phyloP scores from a whole-genome alignment of 768 basidiomycete genomes.

The Paxillus involutus region DNA sequence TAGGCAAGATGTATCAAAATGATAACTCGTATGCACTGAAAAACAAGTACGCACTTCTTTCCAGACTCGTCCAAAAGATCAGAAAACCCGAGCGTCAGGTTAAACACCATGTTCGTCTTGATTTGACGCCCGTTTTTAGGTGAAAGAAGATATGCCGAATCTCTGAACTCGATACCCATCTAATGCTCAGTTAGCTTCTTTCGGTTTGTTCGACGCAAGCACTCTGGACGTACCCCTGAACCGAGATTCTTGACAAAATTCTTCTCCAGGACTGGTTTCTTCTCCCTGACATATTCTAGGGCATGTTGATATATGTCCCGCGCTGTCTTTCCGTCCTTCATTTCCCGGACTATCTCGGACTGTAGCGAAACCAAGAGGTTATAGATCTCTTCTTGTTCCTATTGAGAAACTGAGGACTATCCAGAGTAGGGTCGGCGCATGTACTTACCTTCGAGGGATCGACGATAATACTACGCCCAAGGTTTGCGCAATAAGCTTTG shows the following conservation, averaged over 20 bases:
- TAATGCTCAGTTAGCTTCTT: slow-evolving; percentile 30
- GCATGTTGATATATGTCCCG: slow-evolving; percentile 86
- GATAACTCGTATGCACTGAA: not conserved
- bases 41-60: slow-evolving; percentile 58
- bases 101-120: slow-evolving; percentile 82
- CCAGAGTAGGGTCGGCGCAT: not conserved
- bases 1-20: slow-evolving; percentile 28
- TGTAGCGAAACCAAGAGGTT: slow-evolving; percentile 77
- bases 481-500: slow-evolving; percentile 89
- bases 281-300: slow-evolving; percentile 65
- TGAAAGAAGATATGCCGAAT: slow-evolving; percentile 79
- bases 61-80: slow-evolving; percentile 76
- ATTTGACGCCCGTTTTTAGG: slow-evolving; percentile 74
- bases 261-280: slow-evolving; percentile 80
- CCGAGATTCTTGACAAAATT: slow-evolving; percentile 88
- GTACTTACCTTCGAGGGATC: slow-evolving; percentile 77
- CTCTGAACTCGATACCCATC: slow-evolving; percentile 97
- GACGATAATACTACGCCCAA: slow-evolving; percentile 93
- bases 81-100: slow-evolving; percentile 81
- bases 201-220: not conserved
- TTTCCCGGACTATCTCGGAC: slow-evolving; percentile 64
- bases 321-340: slow-evolving; percentile 76
- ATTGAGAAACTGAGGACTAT: slow-evolving; percentile 2
- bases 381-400: slow-evolving; percentile 95
- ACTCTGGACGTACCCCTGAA: slow-evolving; percentile 64